phyloP scores from a whole-genome alignment of 2,329 filamentous ascomycete genomes.

The Escovopsis sp. region DNA sequence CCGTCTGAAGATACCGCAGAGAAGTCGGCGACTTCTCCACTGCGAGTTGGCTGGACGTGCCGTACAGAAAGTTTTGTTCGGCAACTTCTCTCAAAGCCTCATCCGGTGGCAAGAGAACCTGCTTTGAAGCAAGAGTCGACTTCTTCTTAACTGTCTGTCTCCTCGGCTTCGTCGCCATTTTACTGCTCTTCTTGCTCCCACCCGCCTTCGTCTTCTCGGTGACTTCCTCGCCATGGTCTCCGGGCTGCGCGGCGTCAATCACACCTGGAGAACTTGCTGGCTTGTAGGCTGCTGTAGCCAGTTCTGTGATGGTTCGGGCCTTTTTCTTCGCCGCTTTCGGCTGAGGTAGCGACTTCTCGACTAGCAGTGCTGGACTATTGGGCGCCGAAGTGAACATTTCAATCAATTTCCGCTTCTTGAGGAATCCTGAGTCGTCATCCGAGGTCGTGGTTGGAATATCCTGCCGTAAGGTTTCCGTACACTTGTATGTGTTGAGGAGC shows the following conservation, averaged over 20 bases:
- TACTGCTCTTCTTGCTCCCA: conserved; percentile 12
- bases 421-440: conserved; percentile 17
- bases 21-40: conserved; percentile 55
- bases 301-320: conserved; percentile 59
- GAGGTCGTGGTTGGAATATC: conserved; percentile 4
- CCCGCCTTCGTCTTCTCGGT: conserved; percentile 1
- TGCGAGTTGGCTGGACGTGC: conserved; percentile 71
- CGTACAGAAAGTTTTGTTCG: conserved; percentile 66
- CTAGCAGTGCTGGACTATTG: conserved; percentile 6
- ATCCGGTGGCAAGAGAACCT: conserved; percentile 49
- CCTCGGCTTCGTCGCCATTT: conserved; percentile 17
- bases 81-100: conserved; percentile 51
- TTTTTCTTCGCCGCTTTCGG: conserved; percentile 50
- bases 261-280: conserved; percentile 16
- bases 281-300: conserved; percentile 57
- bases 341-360: conserved; percentile 23
- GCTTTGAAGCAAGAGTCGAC: conserved; percentile 22
- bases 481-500: conserved; percentile 28
- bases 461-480: conserved; percentile 12
- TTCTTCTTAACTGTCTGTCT: conserved; percentile 25
- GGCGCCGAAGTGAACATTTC: conserved; percentile 29
- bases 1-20: conserved; percentile 44
- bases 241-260: too few relatives aligned
- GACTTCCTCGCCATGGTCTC: too few relatives aligned
- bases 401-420: conserved; percentile 41